Evolutionary conservation across 2,329 filamentous ascomycete genomes (phyloP).

Genomic region (Ophiostoma montium): DNA sequence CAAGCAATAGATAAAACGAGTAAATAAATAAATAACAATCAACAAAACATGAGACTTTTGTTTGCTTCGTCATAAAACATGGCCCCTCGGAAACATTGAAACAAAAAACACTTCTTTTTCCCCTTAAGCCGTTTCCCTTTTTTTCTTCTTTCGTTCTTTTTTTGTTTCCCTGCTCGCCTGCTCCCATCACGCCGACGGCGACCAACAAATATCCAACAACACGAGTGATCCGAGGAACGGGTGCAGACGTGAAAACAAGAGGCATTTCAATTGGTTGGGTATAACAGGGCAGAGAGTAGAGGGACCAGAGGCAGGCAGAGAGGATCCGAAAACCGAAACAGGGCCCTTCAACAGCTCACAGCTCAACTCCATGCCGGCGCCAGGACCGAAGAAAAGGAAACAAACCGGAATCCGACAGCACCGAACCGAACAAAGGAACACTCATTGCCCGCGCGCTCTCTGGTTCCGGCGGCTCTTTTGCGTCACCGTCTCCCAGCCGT

Average conservation of each 20-base stretch:
- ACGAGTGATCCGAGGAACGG: too few species aligned
- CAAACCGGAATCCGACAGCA: neutral
- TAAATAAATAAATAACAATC: neutral
- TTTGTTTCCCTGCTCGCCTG: neutral
- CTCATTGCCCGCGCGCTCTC: constrained; percentile 12
- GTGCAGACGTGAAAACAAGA: too few species aligned
- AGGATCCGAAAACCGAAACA: too few species aligned
- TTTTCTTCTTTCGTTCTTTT: neutral
- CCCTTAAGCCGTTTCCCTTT: neutral
- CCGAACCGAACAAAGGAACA: neutral
- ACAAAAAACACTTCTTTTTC: neutral
- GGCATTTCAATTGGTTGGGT: too few species aligned
- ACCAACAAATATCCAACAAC: too few species aligned
- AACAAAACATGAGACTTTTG: constrained; percentile 3
- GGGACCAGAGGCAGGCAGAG: neutral
- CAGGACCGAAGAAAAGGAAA: neutral
- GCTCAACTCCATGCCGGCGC: too few species aligned
- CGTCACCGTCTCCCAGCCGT: constrained; percentile 50
- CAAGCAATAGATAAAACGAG: neutral
- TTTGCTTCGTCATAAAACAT: constrained; percentile 1
- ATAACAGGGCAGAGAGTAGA: neutral
- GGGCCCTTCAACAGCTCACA: too few species aligned
- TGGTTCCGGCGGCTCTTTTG: constrained; percentile 25
- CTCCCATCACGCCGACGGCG: too few species aligned
- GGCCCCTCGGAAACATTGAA: neutral